Evolutionary conservation across 352 stramenopile genomes (phyloP), one percentile per base, ranked within the genome.

Genomic region (Aphanomyces stellatus): DNA sequence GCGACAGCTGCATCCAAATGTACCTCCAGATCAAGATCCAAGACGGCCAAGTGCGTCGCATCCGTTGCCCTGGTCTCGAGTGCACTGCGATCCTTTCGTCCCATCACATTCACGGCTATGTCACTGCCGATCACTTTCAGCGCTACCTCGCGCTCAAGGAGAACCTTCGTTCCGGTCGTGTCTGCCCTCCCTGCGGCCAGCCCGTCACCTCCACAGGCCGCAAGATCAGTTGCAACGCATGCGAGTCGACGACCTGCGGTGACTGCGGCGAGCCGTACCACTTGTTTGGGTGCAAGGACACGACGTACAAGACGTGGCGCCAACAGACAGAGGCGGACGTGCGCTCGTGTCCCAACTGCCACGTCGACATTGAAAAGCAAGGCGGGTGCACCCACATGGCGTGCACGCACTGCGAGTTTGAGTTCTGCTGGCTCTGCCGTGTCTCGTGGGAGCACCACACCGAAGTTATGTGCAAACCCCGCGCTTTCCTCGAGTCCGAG

Each of bases 311-410:
- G 48, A 73, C 75, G 25, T 93, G 85, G 85, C 80, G 85, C 57
- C 87, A 85, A 71, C 72, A 67, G 3, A 55, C 60, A 10, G 60
- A 67, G 5, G 76, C 85, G 70, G 81, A 93, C 51, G 85, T 91
- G 22, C 82, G 81, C 34, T 72, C 71, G 27, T 93, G 85, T 49
- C 85, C 85, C 24, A 78, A 67, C 59, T 93, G 85, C 76, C 78
- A 80, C 55, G 69, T 73, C 27, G 76, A 78, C 62, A 93, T 93
- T 69, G 85, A 93, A 53, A 93, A 93, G 71, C 80, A 89, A 17
- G 85, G 85, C n/a, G 85, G 85, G 11, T 93, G 85, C 74, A 79
- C 74, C 35, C 85, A 93, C 75, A 93, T 93, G 85, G 85, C 85
- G 65, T 93, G 85, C 73, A 82, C 89, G 46, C 82, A 91, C 66